Conservation (phyloP, 257 asterid genomes). For the Gentiana macrophylla region DNA sequence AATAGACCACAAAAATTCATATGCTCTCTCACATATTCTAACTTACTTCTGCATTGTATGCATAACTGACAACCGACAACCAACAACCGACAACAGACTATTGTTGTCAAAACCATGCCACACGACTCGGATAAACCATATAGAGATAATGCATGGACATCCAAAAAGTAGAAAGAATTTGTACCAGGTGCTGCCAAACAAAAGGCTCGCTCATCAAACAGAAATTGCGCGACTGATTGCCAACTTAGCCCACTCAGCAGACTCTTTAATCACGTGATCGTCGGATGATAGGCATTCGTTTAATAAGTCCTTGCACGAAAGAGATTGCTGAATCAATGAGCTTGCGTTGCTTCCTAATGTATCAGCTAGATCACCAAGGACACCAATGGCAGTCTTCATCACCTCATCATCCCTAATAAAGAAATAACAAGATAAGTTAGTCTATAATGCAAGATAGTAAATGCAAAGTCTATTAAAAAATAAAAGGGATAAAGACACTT, state of each 20-base stretch:
- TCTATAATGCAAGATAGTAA: neutral
- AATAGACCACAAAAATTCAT: too few relatives aligned
- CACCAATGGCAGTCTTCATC: constrained; percentile 86
- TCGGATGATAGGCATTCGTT: constrained; percentile 82
- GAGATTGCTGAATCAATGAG: constrained; percentile 71
- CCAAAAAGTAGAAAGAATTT: constrained; percentile 23
- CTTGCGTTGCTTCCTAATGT: constrained; percentile 84
- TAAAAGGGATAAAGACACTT: too few relatives aligned
- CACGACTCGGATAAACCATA: too few relatives aligned
- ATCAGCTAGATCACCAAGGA: constrained; percentile 90
- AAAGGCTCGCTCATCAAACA: constrained; percentile 32
- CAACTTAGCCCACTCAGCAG: constrained; percentile 96
- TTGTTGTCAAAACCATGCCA: too few relatives aligned
- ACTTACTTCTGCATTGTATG: too few relatives aligned
- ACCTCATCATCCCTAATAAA: constrained; percentile 77
- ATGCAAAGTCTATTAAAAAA: too few relatives aligned
- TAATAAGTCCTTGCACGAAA: constrained; percentile 73
- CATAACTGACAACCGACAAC: too few relatives aligned
- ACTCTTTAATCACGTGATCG: constrained; percentile 78
- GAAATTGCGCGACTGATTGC: constrained; percentile 84
- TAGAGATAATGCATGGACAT: constrained; percentile 34
- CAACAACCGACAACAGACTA: too few relatives aligned
- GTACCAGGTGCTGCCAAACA: constrained; percentile 21
- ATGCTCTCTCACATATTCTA: too few relatives aligned
- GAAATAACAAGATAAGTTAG: constrained; percentile 1